Percentiles rank a stretch among this genome's conserved stretches.
phyloP scores from a whole-genome alignment of 495 filamentous ascomycete genomes.

The Penicillium mononematosum region DNA sequence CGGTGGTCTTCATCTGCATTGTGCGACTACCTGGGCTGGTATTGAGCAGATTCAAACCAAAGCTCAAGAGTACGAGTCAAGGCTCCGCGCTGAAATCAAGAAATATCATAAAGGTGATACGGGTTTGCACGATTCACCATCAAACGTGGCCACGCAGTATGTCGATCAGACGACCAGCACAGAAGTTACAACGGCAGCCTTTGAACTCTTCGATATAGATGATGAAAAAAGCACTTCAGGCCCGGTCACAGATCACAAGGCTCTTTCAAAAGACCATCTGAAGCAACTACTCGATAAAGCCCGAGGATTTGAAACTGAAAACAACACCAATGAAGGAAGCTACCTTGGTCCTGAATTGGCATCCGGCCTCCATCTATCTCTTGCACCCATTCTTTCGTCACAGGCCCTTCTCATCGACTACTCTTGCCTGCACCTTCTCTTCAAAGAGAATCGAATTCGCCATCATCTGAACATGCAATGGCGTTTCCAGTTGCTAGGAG shows the following conservation, averaged over 20 bases:
- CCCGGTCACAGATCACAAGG: slow-evolving; percentile 25
- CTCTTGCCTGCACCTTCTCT: slow-evolving; percentile 75
- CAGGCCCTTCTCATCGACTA: slow-evolving; percentile 77
- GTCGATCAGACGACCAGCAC: slow-evolving; percentile 5
- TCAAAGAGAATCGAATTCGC: slow-evolving; percentile 69
- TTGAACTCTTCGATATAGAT: slow-evolving; percentile 44
- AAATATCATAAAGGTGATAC: slow-evolving; percentile 33
- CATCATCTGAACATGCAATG: slow-evolving; percentile 75
- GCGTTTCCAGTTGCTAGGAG: slow-evolving; percentile 77
- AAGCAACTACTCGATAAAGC: slow-evolving; percentile 25
- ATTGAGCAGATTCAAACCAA: slow-evolving; percentile 62
- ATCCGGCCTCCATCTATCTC: slow-evolving; percentile 69
- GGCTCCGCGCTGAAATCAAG: slow-evolving; percentile 44
- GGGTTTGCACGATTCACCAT: neutral
- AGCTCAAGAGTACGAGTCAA: slow-evolving; percentile 61
- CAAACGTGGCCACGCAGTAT: neutral
- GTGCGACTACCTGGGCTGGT: slow-evolving; percentile 74
- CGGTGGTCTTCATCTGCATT: slow-evolving; percentile 59
- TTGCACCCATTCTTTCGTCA: slow-evolving; percentile 67
- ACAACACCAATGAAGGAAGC: slow-evolving; percentile 7
- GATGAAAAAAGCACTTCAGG: slow-evolving; percentile 25
- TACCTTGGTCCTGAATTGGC: slow-evolving; percentile 68
- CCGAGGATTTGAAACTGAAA: slow-evolving; percentile 12
- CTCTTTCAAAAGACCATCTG: slow-evolving; percentile 33
- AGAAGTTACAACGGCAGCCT: slow-evolving; percentile 24